Base-by-base conservation (phyloP, 108 stramenopile species). In the Cyclotella atomus region DNA sequence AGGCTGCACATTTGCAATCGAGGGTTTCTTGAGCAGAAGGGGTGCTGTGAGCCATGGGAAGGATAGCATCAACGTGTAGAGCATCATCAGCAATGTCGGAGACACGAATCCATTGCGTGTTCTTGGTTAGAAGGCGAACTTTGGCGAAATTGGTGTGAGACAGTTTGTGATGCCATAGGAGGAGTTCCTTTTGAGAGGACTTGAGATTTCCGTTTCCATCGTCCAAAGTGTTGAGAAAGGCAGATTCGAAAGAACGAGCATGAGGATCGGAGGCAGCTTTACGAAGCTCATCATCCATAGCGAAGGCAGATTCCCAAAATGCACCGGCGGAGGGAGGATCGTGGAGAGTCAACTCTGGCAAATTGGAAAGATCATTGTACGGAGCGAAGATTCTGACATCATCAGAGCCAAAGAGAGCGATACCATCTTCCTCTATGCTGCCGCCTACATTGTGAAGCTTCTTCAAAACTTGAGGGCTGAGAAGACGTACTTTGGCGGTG, bases 401-500 rank as follows among this genome's bases (percentile, higher is more conserved):
- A 43, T 15, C 63, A 25, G 47, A 12, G 2, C 27, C 27, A 27
- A 21, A 6, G 8, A 49, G 25, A 25, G 29, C 15, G 4, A 17
- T 3, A 2, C 47, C 65, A 66, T 50, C 15, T 2, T 29, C 71
- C 46, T 56, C 1, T 25, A 65, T 19, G 76, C 5, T 6, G 8
- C 27, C 23, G 28, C 54, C 54, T 28, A 28, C 4, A 55, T 15
- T 15, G 73, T 0, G 83, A 69, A 17, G 68, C 72, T 7, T 73
- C 79, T 30, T 80, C 59, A 41, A 67, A 71, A 72, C 71, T 57
- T 68, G 74, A 25, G 74, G 74, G 34, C 74, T 75, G 5, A 75
- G 24, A 29, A 68, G 65, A 28, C 66, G 56, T 5, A 75, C 74
- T 16, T 45, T 47, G 9, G 66, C 74, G 0, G 49, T 59, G 20